A percentile compares a stretch with the other conserved stretches of the same genome.
phyloP scores from a whole-genome alignment of 371 early-diverging fungal genomes.

The Mortierella sp. region DNA sequence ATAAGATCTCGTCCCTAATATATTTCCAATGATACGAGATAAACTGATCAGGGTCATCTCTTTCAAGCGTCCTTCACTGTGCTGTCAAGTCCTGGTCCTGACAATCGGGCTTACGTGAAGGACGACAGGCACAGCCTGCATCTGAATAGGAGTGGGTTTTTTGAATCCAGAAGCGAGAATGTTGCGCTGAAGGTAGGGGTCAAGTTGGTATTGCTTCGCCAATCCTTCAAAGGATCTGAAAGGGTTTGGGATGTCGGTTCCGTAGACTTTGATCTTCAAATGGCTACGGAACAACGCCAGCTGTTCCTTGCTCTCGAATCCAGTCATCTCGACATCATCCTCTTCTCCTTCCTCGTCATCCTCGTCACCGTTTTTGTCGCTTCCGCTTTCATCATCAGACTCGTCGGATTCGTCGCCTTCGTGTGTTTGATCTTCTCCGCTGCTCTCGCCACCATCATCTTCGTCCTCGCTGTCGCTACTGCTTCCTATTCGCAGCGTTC shows the following conservation, averaged over 20 bases:
- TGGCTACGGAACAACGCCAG: constrained; percentile 68
- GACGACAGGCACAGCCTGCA: constrained; percentile 90
- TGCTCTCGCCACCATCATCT: constrained; percentile 47
- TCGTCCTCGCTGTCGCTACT: constrained; percentile 29
- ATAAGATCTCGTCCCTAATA: constrained; percentile 84
- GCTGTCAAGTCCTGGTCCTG: too few species aligned
- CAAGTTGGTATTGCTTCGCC: constrained; percentile 74
- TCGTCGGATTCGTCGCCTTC: constrained; percentile 44
- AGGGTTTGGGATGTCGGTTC: constrained; percentile 89
- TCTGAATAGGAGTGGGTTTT: constrained; percentile 97
- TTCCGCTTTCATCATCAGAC: constrained; percentile 3
- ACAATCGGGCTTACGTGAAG: constrained; percentile 60
- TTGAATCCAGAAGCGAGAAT: constrained; percentile 70
- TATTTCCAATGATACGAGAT: neutral
- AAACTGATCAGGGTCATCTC: neutral
- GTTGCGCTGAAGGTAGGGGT: constrained; percentile 74
- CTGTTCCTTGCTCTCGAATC: constrained; percentile 36
- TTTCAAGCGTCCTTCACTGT: neutral
- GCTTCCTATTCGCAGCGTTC: constrained; percentile 13
- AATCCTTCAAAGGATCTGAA: constrained; percentile 83
- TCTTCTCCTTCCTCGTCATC: constrained; percentile 46
- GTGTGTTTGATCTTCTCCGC: constrained; percentile 47
- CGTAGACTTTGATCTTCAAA: constrained; percentile 84
- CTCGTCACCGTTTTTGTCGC: constrained; percentile 27
- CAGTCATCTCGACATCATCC: constrained; percentile 42